Percentiles rank a stretch among this genome's conserved stretches.
These are phyloP conservation scores for Agrocybe pediades DNA, from an alignment of 768 basidiomycete species.

Conservation along the genomic window DNA sequence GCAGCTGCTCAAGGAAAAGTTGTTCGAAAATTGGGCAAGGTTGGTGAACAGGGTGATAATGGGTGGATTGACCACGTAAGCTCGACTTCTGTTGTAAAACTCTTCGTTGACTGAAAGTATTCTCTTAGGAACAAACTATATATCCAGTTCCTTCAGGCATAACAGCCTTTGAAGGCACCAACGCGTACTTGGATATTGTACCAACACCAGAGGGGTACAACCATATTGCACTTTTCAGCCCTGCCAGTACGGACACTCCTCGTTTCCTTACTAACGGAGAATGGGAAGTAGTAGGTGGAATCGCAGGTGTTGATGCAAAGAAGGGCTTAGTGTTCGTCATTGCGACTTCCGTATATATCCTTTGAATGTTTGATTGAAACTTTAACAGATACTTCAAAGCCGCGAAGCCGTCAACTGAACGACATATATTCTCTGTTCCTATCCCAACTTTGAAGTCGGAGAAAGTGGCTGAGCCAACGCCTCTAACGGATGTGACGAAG, in stretches of 20 bases:
- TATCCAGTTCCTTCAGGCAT: constrained; percentile 52
- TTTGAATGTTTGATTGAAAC: constrained; percentile 12
- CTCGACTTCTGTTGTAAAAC: constrained; percentile 15
- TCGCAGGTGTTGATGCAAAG: constrained; percentile 70
- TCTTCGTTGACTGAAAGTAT: constrained; percentile 5
- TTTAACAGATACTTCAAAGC: constrained; percentile 80
- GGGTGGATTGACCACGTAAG: constrained; percentile 94
- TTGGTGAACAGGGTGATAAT: constrained; percentile 86
- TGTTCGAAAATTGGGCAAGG: constrained; percentile 75
- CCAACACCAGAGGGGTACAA: constrained; percentile 82
- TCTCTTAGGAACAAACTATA: constrained; percentile 59
- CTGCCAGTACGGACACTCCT: constrained; percentile 68
- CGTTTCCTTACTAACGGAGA: constrained; percentile 83
- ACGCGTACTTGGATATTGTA: constrained; percentile 89
- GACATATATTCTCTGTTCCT: constrained; percentile 80
- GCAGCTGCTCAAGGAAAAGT: constrained; percentile 47
- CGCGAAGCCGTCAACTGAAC: constrained; percentile 79
- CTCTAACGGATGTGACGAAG: constrained; percentile 54
- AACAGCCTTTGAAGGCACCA: constrained; percentile 37
- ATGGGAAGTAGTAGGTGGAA: constrained; percentile 86
- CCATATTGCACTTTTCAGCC: constrained; percentile 91
- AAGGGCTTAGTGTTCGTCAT: constrained; percentile 70
- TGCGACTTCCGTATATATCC: not conserved
- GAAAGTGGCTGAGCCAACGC: constrained; percentile 37
- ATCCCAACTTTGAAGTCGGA: constrained; percentile 55